phyloP scores from a whole-genome alignment of 345 rosid species.

The Lepidium africanum region DNA sequence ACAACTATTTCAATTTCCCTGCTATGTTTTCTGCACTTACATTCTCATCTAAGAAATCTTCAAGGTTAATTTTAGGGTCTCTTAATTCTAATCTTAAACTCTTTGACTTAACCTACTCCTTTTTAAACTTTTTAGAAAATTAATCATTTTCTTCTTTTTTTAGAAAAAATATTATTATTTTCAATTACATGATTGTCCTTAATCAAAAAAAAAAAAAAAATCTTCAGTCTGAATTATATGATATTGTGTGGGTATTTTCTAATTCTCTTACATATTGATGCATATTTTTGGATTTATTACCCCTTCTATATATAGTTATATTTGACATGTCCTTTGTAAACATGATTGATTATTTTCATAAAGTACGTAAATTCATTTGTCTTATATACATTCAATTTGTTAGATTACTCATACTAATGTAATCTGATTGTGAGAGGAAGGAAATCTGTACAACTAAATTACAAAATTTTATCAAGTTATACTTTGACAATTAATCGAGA shows the following conservation, averaged over 20 bases:
- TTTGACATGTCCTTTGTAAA: neutral
- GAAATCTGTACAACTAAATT: neutral
- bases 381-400: too few species aligned
- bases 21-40: neutral
- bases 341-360: neutral
- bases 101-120: neutral
- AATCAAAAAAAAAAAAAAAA: neutral
- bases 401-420: neutral
- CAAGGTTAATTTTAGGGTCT: neutral
- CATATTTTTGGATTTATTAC: neutral
- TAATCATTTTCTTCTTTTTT: neutral
- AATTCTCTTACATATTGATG: neutral
- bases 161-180: neutral
- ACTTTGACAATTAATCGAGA: neutral
- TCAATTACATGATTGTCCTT: neutral
- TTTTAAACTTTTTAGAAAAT: neutral
- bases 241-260: neutral
- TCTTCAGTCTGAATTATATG: neutral
- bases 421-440: neutral
- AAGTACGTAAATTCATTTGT: neutral
- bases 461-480: neutral
- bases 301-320: neutral
- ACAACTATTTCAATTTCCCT: neutral
- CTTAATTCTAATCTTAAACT: neutral
- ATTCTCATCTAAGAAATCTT: neutral